Evolutionary conservation across 306 rosid genomes (phyloP).

Genomic region (Acacia acuminata): DNA sequence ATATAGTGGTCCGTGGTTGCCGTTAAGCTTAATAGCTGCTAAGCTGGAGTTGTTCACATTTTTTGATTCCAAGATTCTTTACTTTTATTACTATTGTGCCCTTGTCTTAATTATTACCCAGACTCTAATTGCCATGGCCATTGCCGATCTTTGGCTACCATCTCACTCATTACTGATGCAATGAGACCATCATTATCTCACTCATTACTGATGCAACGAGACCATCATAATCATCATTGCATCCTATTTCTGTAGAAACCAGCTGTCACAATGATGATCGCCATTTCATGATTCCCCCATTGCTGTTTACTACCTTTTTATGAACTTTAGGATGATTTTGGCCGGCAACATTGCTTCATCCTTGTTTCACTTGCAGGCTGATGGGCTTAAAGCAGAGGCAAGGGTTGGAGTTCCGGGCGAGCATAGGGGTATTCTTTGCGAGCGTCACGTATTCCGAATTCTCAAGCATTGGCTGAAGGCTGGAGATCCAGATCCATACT

Average conservation of each 20-base stretch:
- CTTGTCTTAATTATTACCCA: not conserved
- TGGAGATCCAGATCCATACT: constrained; percentile 83
- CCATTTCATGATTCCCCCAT: constrained; percentile 4
- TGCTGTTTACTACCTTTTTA: not conserved
- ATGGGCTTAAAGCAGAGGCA: constrained; percentile 87
- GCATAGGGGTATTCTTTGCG: constrained; percentile 83
- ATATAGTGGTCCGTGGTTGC: not conserved
- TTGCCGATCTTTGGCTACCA: not conserved
- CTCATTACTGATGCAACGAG: not conserved
- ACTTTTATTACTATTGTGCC: not conserved
- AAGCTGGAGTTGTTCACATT: not conserved
- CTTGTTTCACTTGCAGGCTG: constrained; percentile 59
- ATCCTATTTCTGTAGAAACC: not conserved
- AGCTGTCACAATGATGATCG: not conserved
- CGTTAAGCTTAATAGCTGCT: too few relatives aligned
- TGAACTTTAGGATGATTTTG: not conserved
- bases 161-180: not conserved
- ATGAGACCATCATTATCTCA: not conserved
- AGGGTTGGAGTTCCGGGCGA: constrained; percentile 92
- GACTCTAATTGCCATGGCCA: not conserved
- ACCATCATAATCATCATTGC: not conserved
- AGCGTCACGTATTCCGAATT: constrained; percentile 84
- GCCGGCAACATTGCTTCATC: not conserved
- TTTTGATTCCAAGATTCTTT: not conserved
- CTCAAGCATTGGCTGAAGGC: constrained; percentile 93